These are phyloP conservation scores for Rhizodiscina lignyota DNA, from an alignment of 495 filamentous ascomycete genomes.

Conservation along the genomic window DNA sequence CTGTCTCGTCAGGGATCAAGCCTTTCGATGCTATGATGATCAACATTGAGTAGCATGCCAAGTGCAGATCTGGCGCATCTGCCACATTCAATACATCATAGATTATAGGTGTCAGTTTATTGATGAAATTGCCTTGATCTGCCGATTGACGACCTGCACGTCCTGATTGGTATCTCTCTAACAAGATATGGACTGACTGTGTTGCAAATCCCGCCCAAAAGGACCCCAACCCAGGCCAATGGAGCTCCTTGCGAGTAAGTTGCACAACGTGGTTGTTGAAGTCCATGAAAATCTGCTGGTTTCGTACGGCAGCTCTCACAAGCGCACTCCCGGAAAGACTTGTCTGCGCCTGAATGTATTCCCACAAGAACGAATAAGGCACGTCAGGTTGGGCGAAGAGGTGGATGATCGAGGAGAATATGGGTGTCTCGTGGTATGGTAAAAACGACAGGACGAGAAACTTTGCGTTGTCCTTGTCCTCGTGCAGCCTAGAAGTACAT, in stretches of 20 bases:
- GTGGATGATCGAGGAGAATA: slow-evolving; percentile 66
- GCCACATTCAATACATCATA: slow-evolving; percentile 59
- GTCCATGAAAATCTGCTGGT: slow-evolving; percentile 46
- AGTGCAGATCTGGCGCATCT: slow-evolving; percentile 54
- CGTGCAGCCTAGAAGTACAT: slow-evolving; percentile 27
- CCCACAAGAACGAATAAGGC: slow-evolving; percentile 68
- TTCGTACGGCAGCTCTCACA: slow-evolving; percentile 61
- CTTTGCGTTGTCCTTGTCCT: slow-evolving; percentile 79
- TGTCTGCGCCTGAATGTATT: slow-evolving; percentile 59
- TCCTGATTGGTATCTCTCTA: slow-evolving; percentile 59
- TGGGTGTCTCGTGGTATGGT: slow-evolving; percentile 70
- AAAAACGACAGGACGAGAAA: slow-evolving; percentile 74
- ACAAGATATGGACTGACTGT: slow-evolving; percentile 62
- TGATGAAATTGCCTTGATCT: slow-evolving; percentile 56
- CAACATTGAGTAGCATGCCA: slow-evolving; percentile 80
- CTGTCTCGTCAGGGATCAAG: slow-evolving; percentile 51
- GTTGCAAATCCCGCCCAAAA: slow-evolving; percentile 80
- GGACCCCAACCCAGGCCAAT: slow-evolving; percentile 58
- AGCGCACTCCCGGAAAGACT: slow-evolving; percentile 64
- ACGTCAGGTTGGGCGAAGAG: slow-evolving; percentile 50
- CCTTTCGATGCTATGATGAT: slow-evolving; percentile 72
- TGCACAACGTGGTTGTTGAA: slow-evolving; percentile 62
- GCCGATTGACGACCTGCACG: slow-evolving; percentile 39
- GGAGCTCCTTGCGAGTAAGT: slow-evolving; percentile 44
- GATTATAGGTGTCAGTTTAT: slow-evolving; percentile 56